phyloP scores from a whole-genome alignment of 2,329 filamentous ascomycete genomes.

The Oidium heveae region DNA sequence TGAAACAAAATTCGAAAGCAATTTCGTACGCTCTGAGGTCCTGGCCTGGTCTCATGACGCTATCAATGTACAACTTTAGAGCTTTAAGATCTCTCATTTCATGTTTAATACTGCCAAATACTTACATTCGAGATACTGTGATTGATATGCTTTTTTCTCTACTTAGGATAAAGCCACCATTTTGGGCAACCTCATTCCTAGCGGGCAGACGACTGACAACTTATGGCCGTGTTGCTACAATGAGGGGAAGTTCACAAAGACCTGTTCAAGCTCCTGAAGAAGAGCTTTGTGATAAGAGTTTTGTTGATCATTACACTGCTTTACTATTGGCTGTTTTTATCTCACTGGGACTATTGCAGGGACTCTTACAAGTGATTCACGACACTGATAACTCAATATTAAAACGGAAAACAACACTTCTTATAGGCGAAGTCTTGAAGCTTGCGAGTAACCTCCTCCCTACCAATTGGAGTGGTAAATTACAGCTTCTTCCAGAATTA shows the following conservation, averaged over 20 bases:
- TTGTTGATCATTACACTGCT: conserved; percentile 85
- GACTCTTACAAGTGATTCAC: conserved; percentile 37
- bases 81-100: conserved; percentile 55
- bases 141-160: conserved; percentile 63
- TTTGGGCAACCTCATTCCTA: conserved; percentile 88
- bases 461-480: conserved; percentile 50
- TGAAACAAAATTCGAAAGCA: conserved; percentile 80
- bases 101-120: conserved; percentile 33
- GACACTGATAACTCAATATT: conserved; percentile 42
- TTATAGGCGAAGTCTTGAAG: conserved; percentile 79
- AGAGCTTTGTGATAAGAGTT: conserved; percentile 51
- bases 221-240: conserved; percentile 75
- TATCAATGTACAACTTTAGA: conserved; percentile 72
- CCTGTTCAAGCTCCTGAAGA: conserved; percentile 29
- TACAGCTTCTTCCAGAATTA: conserved; percentile 73
- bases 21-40: conserved; percentile 76
- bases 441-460: conserved; percentile 70
- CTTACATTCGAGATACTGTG: conserved; percentile 43
- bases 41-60: conserved; percentile 74
- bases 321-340: conserved; percentile 68
- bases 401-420: conserved; percentile 67
- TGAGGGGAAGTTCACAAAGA: conserved; percentile 33
- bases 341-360: conserved; percentile 46
- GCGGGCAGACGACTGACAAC: conserved; percentile 82
- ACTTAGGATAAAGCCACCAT: conserved; percentile 71